Evolutionary conservation across 2,329 filamentous ascomycete genomes (phyloP).

Genomic region (Corniculantispora saksenae): DNA sequence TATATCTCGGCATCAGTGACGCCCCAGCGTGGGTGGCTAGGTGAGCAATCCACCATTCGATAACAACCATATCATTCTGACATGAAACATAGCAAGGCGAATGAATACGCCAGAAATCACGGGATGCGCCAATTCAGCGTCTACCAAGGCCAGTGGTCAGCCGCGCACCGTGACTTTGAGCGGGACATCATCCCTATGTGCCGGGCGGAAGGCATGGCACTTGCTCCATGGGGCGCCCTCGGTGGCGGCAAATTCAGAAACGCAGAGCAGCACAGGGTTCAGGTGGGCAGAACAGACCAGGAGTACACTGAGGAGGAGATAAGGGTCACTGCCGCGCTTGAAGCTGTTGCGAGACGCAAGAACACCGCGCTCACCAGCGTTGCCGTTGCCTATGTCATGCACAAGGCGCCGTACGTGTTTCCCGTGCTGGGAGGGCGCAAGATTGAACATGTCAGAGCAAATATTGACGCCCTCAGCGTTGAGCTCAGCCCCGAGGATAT

Average conservation of each 20-base stretch:
- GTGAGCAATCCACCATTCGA: conserved; percentile 24
- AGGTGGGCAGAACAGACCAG: conserved; percentile 37
- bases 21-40: conserved; percentile 69
- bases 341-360: conserved; percentile 51
- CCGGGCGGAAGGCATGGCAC: conserved; percentile 47
- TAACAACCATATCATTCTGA: conserved; percentile 5
- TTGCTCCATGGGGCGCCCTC: conserved; percentile 60
- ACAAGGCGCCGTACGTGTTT: conserved; percentile 71
- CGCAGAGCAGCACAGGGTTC: conserved; percentile 34
- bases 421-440: conserved; percentile 72
- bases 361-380: conserved; percentile 47
- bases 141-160: conserved; percentile 47
- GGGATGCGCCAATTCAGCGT: conserved; percentile 67
- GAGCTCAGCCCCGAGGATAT: conserved; percentile 63
- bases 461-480: conserved; percentile 67
- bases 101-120: conserved; percentile 69
- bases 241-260: conserved; percentile 51
- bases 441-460: conserved; percentile 67
- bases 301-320: conserved; percentile 55
- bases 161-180: conserved; percentile 41
- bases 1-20: conserved; percentile 67
- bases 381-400: conserved; percentile 72
- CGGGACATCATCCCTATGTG: conserved; percentile 48
- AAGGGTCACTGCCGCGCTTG: conserved; percentile 46
- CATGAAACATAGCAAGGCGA: conserved; percentile 50